Evolutionary conservation across 83 land plant species (phyloP), one percentile per base, ranked within the genome.

Genomic region (Picea mariana): DNA sequence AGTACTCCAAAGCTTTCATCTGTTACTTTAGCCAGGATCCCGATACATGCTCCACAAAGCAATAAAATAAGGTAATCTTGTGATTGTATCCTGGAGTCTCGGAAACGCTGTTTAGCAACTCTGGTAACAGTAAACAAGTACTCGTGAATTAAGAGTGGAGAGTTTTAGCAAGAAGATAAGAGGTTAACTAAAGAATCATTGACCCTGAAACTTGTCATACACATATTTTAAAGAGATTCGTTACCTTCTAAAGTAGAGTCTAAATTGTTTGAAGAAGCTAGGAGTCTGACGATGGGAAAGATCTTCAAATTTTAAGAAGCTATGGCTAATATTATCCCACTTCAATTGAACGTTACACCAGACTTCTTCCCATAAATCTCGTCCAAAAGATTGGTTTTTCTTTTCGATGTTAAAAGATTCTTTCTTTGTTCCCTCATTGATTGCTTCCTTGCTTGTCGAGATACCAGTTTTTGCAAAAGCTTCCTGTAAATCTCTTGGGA

Each of bases 31-130:
- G 98, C 81, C 55, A 98, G 88, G 42, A 91, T 84, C 40, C 99
- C 99, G 81, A 98, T 81, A 87, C 94, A 98, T 42, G 89, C 90
- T 78, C 99, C 99, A 79, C 93, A 92, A 76, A 96, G 91, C n/a
- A 96, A 79, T 81, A 98, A 85, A 62, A 98, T 96, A 67, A 98
- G 82, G 87, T 89, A 98, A 83, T 98, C 99, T 21, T 94, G 90
- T 62, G 88, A 93, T 81, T 93, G 96, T 71, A 92, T 77, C 75
- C 87, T 90, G 40, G 95, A 93, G 81, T 98, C 99, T 18, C 97
- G 86, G 49, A 98, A 86, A 58, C 99, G 90, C 85, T 98, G 99
- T 87, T 96, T 93, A 44, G 90, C 89, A 79, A 94, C 88, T 85
- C 99, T 98, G 92, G 72, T 78, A 23, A 78, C 73, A 85, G 38